These are phyloP conservation scores for Entrophospora sp. DNA, from an alignment of 192 early-diverging fungal species.

Conservation along the genomic window DNA sequence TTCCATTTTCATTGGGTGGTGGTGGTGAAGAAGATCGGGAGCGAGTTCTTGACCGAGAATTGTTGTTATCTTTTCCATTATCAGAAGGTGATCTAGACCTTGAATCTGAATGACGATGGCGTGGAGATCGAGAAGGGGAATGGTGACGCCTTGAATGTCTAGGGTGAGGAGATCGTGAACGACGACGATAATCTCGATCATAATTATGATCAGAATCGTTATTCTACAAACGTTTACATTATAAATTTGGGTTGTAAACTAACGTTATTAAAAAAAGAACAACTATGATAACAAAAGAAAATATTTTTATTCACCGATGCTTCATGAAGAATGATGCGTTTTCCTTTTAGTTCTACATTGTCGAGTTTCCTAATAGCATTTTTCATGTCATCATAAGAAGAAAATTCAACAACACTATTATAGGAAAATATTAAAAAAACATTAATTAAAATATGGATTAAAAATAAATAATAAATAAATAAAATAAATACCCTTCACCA, in stretches of 20 bases:
- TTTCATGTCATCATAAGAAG: constrained; percentile 67
- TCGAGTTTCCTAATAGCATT: constrained; percentile 80
- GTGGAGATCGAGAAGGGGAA: constrained; percentile 25
- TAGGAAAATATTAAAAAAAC: constrained; percentile 6
- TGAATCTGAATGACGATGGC: too few relatives aligned
- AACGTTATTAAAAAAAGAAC: not conserved
- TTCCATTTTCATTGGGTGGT: too few relatives aligned
- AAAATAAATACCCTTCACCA: constrained; percentile 64
- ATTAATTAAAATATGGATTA: not conserved
- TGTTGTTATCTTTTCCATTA: too few relatives aligned
- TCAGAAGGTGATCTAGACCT: too few relatives aligned
- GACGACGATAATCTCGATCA: constrained; percentile 44
- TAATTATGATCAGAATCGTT: constrained; percentile 28
- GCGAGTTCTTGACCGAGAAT: too few relatives aligned
- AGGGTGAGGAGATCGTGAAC: constrained; percentile 38
- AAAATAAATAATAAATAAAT: not conserved
- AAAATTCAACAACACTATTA: constrained; percentile 84
- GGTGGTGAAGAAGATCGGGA: too few relatives aligned
- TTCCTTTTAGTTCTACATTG: constrained; percentile 61
- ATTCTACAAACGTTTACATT: not conserved
- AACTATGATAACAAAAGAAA: not conserved
- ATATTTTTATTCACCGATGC: constrained; percentile 13
- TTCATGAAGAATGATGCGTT: constrained; percentile 54
- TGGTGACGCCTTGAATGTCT: constrained; percentile 29
- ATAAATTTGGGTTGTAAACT: too few relatives aligned